Base-by-base conservation (phyloP, 208 protist species). In the Trypanosoma congolense region DNA sequence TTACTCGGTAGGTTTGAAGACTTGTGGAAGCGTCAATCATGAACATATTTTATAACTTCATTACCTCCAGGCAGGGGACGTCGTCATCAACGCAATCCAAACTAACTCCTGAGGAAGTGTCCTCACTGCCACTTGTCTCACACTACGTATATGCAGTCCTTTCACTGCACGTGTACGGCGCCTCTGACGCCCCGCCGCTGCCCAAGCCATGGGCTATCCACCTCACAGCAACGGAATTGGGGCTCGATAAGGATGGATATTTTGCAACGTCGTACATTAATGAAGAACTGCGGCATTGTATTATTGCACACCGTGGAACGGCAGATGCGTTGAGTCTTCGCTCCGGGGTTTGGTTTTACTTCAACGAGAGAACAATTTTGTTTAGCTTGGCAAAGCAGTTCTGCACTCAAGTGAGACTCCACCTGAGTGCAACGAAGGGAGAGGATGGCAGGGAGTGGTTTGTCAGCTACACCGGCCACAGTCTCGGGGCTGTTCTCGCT, bases 401-500 rank as follows among this genome's bases (percentile, higher is more conserved):
- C 53, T 94, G 85, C 14, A 78, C 71, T 41, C 73, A 82, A 58
- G 83, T 96, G 35, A 70, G 76, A 48, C 57, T 82, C 21, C 55
- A 65, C 16, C 55, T 92, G 24, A 61, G 28, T 49, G 43, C 65
- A 18, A 69, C 35, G 18, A 19, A 26, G 12, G 45, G 52, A 10
- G 61, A 70, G 26, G 42, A 45, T 29, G 64, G 30, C 42, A 38
- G 52, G 19, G 59, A 66, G 38, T 93, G 76, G 72, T 73, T 74
- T 41, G 44, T 96, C 19, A 87, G 76, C 47, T 92, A 96, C 70
- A 94, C 90, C 0, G 90, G 90, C 0, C 90, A 96, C 65, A 93
- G 86, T 69, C 78, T 96, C 21, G 90, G 90, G 19, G 90, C 86
- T 35, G 80, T 94, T 59, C 69, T 96, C 45, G 90, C 90, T 1